Percentiles rank a stretch among this genome's conserved stretches.
Evolutionary conservation across 2,329 filamentous ascomycete genomes (phyloP).

Genomic region (Amylocarpus encephaloides): DNA sequence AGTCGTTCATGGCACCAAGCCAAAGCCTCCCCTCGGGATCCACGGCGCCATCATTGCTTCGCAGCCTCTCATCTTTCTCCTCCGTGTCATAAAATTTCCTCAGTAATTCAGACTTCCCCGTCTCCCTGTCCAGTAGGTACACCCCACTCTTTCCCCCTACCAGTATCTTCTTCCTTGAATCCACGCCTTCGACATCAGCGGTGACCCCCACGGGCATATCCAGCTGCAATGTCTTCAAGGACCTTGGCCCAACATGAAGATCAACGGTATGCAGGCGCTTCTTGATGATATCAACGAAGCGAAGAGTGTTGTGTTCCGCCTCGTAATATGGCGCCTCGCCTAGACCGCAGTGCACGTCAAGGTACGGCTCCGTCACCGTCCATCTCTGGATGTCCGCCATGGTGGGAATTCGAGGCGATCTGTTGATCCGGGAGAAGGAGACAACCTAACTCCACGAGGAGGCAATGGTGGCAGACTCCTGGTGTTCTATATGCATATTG

Average conservation of each 20-base stretch:
- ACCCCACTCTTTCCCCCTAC: conserved; percentile 77
- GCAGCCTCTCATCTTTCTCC: conserved; percentile 40
- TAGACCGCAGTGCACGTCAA: conserved; percentile 58
- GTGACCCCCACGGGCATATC: conserved; percentile 59
- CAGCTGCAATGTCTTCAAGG: conserved; percentile 37
- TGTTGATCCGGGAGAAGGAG: conserved; percentile 9
- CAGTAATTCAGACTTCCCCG: conserved; percentile 49
- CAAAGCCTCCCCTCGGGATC: conserved; percentile 79
- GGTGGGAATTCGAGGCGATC: background rate
- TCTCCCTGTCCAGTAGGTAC: conserved; percentile 64
- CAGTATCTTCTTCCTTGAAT: conserved; percentile 59
- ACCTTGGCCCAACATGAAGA: conserved; percentile 47
- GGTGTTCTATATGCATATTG: conserved; percentile 2
- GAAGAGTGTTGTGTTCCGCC: conserved; percentile 54
- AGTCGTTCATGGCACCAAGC: conserved; percentile 82
- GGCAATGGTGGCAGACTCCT: conserved; percentile 3
- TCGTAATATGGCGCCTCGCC: conserved; percentile 75
- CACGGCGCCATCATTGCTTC: conserved; percentile 76
- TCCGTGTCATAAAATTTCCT: conserved; percentile 38
- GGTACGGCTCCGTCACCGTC: conserved; percentile 42
- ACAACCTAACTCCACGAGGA: conserved; percentile 14
- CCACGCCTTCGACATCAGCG: conserved; percentile 65
- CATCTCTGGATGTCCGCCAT: conserved; percentile 35
- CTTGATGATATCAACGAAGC: conserved; percentile 79
- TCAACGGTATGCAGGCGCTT: conserved; percentile 67